These are phyloP conservation scores for Trichoderma polysporum DNA, from an alignment of 2,329 filamentous ascomycete species.

Conservation along the genomic window DNA sequence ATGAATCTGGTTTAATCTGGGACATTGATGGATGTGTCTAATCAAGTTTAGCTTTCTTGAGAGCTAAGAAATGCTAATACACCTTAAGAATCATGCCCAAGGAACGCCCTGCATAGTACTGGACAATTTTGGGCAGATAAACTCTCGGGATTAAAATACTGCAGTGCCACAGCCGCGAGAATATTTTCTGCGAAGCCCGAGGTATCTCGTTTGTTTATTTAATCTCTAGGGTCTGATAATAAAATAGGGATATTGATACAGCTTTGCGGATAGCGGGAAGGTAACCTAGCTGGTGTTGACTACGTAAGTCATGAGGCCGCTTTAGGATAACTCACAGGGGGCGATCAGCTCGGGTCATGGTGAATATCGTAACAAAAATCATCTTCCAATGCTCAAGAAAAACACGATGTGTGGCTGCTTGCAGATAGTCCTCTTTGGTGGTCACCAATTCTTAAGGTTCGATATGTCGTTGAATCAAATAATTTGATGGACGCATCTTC, in stretches of 20 bases:
- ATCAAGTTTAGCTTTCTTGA: not conserved
- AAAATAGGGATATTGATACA: not conserved
- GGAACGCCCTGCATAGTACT: no score
- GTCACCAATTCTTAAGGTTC: no score
- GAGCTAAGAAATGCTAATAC: not conserved
- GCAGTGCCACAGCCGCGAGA: not conserved
- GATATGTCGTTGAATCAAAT: no score
- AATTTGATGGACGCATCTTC: no score
- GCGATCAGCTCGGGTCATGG: no score
- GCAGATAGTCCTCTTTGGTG: no score
- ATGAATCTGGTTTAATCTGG: not conserved
- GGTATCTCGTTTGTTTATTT: no score
- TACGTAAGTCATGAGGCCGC: slow-evolving; percentile 29
- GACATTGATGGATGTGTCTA: not conserved
- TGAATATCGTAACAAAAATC: no score
- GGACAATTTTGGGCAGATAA: not conserved
- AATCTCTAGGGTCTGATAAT: not conserved
- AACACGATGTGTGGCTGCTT: no score
- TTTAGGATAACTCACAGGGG: no score
- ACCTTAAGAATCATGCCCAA: not conserved
- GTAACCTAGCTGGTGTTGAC: slow-evolving; percentile 32
- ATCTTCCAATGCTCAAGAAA: no score
- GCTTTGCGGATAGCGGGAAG: slow-evolving; percentile 14
- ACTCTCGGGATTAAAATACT: not conserved
- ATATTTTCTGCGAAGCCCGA: not conserved